These are phyloP conservation scores for Penicillium fimorum DNA, from an alignment of 495 filamentous ascomycete genomes.

Conservation along the genomic window DNA sequence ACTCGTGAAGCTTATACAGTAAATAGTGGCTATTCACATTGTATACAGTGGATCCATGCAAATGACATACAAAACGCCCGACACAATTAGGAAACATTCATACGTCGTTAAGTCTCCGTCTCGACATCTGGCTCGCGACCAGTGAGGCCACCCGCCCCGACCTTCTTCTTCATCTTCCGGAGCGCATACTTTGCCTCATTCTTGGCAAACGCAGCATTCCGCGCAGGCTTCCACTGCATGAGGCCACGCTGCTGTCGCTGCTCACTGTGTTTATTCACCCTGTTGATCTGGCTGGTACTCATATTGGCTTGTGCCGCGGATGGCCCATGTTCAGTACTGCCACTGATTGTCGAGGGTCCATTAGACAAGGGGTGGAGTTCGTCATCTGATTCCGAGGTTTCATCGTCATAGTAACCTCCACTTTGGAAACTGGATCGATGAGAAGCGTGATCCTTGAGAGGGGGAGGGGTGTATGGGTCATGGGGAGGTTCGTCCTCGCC, in stretches of 20 bases:
- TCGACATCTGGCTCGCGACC: slow-evolving; percentile 54
- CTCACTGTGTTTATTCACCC: slow-evolving; percentile 46
- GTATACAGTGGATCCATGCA: slow-evolving; percentile 2
- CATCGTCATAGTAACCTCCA: slow-evolving; percentile 5
- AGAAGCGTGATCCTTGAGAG: slow-evolving; percentile 37
- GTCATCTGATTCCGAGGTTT: slow-evolving; percentile 15
- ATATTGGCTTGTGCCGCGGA: slow-evolving; percentile 18
- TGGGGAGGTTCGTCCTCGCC: slow-evolving; percentile 54
- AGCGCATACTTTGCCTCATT: slow-evolving; percentile 52
- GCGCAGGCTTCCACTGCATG: slow-evolving; percentile 57
- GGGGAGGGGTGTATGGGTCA: slow-evolving; percentile 54
- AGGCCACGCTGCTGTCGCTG: slow-evolving; percentile 52
- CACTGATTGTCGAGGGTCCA: slow-evolving; percentile 23
- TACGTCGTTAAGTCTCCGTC: slow-evolving; percentile 45
- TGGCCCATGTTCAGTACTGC: slow-evolving; percentile 1
- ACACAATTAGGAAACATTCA: neutral
- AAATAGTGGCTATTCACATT: neutral
- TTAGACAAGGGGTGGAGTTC: slow-evolving; percentile 12
- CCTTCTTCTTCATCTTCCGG: slow-evolving; percentile 46
- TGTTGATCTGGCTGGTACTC: slow-evolving; percentile 26
- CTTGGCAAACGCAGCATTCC: slow-evolving; percentile 51
- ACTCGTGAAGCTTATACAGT: neutral
- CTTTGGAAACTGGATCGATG: neutral
- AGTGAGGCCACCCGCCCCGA: slow-evolving; percentile 45
- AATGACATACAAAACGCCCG: neutral